These are phyloP conservation scores for Cystobasidium tubakii DNA, from an alignment of 768 basidiomycete species.

Conservation along the genomic window DNA sequence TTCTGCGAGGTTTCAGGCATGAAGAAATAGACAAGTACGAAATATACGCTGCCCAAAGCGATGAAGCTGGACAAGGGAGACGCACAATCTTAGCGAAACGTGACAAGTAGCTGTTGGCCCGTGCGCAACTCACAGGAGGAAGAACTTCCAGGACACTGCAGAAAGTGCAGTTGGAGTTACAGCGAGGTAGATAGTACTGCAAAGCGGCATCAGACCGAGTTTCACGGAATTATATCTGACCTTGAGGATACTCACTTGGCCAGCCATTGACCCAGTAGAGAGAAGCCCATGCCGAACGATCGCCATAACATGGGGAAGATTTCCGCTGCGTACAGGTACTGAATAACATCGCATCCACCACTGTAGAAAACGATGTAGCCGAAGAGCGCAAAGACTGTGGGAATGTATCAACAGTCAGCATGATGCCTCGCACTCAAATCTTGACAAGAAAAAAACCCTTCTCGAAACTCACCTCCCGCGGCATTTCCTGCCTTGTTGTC, in stretches of 20 bases:
- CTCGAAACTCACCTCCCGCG: background rate
- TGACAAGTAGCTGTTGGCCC: too few species aligned
- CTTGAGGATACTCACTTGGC: background rate
- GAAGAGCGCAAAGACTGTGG: background rate
- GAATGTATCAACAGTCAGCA: too few species aligned
- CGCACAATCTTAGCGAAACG: too few species aligned
- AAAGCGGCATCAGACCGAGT: too few species aligned
- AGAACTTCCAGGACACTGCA: background rate
- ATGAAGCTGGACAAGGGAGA: too few species aligned
- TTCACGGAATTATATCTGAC: too few species aligned
- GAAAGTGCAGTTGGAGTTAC: background rate
- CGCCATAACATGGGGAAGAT: conserved; percentile 13
- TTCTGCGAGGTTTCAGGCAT: background rate
- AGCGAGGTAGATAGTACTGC: conserved; percentile 9
- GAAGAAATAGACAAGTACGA: conserved; percentile 2
- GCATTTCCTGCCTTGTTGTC: conserved; percentile 12
- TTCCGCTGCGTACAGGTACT: conserved; percentile 8
- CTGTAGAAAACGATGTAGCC: conserved; percentile 8
- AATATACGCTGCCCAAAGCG: conserved; percentile 12
- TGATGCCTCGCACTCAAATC: too few species aligned
- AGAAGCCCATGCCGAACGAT: conserved; percentile 5
- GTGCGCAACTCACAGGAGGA: too few species aligned
- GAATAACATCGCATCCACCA: conserved; percentile 7
- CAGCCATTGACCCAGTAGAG: background rate
- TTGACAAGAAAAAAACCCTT: too few species aligned